Evolutionary conservation across 139 green algal species (phyloP).

Genomic region (Chlorella sp.): DNA sequence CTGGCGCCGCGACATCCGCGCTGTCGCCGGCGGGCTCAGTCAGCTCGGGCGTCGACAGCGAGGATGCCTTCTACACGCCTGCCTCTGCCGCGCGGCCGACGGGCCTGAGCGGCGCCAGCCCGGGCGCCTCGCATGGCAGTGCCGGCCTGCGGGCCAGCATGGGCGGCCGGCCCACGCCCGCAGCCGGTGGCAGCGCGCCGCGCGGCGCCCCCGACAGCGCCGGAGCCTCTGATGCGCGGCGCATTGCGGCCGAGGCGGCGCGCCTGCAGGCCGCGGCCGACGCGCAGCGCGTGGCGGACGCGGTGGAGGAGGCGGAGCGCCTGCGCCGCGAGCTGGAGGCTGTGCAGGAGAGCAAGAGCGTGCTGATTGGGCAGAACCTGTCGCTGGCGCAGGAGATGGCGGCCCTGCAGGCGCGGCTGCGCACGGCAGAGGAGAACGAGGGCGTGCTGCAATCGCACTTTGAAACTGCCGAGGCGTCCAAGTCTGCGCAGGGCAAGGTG

Average conservation of each 20-base stretch:
- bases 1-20: background rate
- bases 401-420: conserved; percentile 8
- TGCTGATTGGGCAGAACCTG: no score
- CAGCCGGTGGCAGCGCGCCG: background rate
- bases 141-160: background rate
- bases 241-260: background rate
- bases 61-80: background rate
- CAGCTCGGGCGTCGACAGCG: background rate
- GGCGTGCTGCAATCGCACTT: background rate
- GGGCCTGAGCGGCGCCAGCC: background rate
- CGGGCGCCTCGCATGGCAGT: background rate
- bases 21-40: no score
- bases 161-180: background rate
- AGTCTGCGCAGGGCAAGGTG: no score
- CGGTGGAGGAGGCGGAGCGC: background rate
- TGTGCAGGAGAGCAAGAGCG: no score
- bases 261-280: background rate
- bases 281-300: background rate
- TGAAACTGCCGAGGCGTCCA: background rate
- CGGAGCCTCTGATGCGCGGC: background rate
- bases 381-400: background rate
- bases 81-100: background rate
- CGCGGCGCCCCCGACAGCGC: background rate
- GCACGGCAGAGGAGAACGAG: conserved; percentile 20
- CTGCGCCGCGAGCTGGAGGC: conserved; percentile 1